Base-by-base conservation (phyloP, 148 eudicot genomes). In the Amaranthus palmeri region DNA sequence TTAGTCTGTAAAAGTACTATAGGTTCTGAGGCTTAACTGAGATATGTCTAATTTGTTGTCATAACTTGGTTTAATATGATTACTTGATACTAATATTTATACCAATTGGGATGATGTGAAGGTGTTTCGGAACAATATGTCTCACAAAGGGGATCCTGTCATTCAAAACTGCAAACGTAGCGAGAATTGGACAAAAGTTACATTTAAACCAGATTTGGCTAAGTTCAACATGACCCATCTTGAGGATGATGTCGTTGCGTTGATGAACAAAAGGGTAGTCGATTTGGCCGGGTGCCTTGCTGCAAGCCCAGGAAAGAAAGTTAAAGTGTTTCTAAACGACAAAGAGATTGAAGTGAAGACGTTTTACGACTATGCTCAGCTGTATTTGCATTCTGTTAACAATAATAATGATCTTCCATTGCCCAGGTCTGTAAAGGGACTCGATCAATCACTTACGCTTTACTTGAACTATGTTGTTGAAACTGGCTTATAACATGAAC, bases 161-260 rank as follows among this genome's bases (percentile, higher is more conserved):
- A 88, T 83, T 45, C 73, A 83, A 3, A 86, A 82, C 74, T 95
- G 98, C 78, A 91, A 89, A 80, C 70, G 73, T 57, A 63, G 82
- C 53, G 98, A 95, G 50, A 95, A 95, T 74, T 95, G 98, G 98
- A 95, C 98, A 2, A 91, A 85, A 77, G 91, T 95, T 44, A 74
- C 97, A 15, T 95, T 89, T 69, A 88, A 86, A 80, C 98, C 98
- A 13, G 98, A 95, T 79, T 77, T 95, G 42, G 77, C 85, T 1
- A 95, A 91, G 77, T 95, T 95, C 69, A 78, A 81, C 68, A 91
- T 95, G 97, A 80, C 78, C 40, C 75, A 78, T 71, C 85, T 95
- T 6, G 93, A 89, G 77, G 93, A 86, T 72, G 98, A 89, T 75
- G 96, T 85, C 50, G 96, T 95, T 58, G 91, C 90, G 5, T 81